Conservation (phyloP, 345 rosid species). For the Brassica incana region DNA sequence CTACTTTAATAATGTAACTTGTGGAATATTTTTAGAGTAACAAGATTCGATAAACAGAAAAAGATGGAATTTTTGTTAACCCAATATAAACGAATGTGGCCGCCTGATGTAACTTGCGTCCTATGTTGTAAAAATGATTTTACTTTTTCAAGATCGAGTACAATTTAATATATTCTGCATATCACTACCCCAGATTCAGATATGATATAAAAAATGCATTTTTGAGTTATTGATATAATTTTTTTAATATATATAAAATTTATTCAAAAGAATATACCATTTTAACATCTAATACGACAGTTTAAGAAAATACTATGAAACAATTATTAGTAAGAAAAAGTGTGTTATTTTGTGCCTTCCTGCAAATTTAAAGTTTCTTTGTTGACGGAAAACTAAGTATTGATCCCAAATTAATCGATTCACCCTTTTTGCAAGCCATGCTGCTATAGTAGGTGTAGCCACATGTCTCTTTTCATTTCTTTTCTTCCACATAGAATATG, state of each 20-base stretch:
- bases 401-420: too few relatives aligned
- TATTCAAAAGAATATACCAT: neutral
- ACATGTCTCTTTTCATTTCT: too few relatives aligned
- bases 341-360: too few relatives aligned
- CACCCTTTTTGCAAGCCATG: too few relatives aligned
- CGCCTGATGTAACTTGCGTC: neutral
- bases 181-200: neutral
- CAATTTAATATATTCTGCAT: neutral
- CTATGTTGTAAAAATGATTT: neutral
- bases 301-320: too few relatives aligned
- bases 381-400: too few relatives aligned
- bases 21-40: neutral
- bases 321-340: too few relatives aligned
- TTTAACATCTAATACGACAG: too few relatives aligned
- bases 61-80: neutral
- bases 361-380: too few relatives aligned
- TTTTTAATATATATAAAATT: neutral
- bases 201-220: neutral
- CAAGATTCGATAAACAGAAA: neutral
- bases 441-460: too few relatives aligned
- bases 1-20: neutral
- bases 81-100: neutral
- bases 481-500: too few relatives aligned
- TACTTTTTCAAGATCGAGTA: neutral
- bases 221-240: neutral